Evolutionary conservation across 1,284 basidiomycete genomes (phyloP).

Genomic region (Sporisorium graminicola): DNA sequence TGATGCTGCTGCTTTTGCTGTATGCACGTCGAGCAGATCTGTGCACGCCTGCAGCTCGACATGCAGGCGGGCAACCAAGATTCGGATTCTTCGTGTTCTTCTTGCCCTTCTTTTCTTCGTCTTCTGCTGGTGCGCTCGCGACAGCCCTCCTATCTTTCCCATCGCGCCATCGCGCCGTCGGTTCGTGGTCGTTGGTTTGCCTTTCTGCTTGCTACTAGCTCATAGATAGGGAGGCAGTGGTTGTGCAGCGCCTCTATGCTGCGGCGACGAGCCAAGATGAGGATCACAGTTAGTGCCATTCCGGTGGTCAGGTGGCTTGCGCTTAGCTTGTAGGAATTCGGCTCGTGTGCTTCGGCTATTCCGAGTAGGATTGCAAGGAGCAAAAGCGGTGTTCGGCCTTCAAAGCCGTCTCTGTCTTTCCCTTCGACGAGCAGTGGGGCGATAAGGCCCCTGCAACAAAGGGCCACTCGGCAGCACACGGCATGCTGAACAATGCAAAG

Average conservation of each 20-base stretch:
- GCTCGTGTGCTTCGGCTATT: not conserved
- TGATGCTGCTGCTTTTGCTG: not conserved
- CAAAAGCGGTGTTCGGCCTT: slow-evolving; percentile 12
- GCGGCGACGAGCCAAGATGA: too few species aligned
- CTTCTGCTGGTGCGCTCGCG: not conserved
- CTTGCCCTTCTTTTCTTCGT: slow-evolving; percentile 12
- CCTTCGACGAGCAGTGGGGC: not conserved
- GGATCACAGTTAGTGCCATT: too few species aligned
- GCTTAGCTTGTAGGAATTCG: not conserved
- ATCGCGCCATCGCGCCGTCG: not conserved
- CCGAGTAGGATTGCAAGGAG: slow-evolving; percentile 1
- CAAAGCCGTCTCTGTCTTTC: slow-evolving; percentile 6
- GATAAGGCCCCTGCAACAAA: slow-evolving; percentile 9
- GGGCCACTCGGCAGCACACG: too few species aligned
- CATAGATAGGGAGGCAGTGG: too few species aligned
- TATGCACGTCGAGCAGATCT: slow-evolving; percentile 42
- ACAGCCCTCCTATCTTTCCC: not conserved
- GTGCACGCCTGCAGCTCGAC: slow-evolving; percentile 40
- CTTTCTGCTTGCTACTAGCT: too few species aligned
- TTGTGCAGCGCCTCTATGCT: too few species aligned
- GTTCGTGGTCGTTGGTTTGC: not conserved
- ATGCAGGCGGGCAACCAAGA: slow-evolving; percentile 12
- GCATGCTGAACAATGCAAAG: not conserved
- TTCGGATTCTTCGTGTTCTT: slow-evolving; percentile 4
- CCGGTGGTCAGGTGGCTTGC: not conserved